Conservation (phyloP, 805 yeast genomes). For the Saccharomycopsis fodiens region DNA sequence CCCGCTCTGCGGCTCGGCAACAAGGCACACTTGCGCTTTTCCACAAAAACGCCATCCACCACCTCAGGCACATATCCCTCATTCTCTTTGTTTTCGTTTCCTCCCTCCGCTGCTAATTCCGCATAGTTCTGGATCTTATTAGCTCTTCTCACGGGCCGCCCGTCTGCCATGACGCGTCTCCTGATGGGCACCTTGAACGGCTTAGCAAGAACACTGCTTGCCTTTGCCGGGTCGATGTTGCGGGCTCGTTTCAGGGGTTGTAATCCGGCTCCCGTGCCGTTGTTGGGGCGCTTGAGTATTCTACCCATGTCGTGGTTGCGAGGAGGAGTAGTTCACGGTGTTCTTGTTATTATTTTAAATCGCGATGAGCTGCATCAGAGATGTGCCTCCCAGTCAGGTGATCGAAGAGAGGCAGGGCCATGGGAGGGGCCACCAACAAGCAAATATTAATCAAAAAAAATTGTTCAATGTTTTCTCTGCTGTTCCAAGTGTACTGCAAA, state of each 20-base stretch:
- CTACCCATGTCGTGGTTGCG: not conserved
- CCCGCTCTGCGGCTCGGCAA: conserved; percentile 43
- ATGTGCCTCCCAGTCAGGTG: too few relatives aligned
- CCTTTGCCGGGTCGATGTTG: conserved; percentile 7
- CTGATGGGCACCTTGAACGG: conserved; percentile 66
- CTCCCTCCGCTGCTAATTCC: conserved; percentile 22
- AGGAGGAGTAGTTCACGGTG: too few relatives aligned
- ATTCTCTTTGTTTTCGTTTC: conserved; percentile 24
- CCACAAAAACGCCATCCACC: conserved; percentile 24
- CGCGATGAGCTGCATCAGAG: too few relatives aligned
- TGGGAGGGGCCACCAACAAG: too few relatives aligned
- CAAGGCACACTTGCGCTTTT: conserved; percentile 50
- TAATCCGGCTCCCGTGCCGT: conserved; percentile 17
- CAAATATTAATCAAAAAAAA: too few relatives aligned
- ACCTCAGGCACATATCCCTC: conserved; percentile 30
- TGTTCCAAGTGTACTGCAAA: too few relatives aligned
- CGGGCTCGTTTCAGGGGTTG: conserved; percentile 17
- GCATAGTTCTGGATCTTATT: conserved; percentile 31
- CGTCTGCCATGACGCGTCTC: conserved; percentile 22
- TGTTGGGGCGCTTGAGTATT: conserved; percentile 1
- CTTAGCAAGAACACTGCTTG: conserved; percentile 44
- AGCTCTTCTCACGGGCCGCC: conserved; percentile 25
- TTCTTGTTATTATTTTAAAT: too few relatives aligned
- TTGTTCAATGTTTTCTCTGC: too few relatives aligned
- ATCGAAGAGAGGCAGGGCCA: too few relatives aligned